A percentile compares a stretch with the other conserved stretches of the same genome.
phyloP scores from a whole-genome alignment of 331 rosid genomes.

The Ulmus americana region DNA sequence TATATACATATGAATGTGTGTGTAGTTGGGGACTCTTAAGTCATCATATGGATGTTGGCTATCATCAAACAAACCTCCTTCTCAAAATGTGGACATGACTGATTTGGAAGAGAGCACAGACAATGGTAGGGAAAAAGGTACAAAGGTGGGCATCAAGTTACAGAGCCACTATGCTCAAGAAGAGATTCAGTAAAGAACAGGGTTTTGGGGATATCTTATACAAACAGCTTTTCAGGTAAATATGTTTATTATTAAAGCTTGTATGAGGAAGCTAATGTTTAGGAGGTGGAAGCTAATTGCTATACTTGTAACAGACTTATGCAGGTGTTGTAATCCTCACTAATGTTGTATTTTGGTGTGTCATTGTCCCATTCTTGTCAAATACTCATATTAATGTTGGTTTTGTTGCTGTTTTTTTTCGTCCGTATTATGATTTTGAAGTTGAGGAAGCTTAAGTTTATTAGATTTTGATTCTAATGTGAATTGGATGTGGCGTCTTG shows the following conservation, averaged over 20 bases:
- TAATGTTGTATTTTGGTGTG: constrained; percentile 38
- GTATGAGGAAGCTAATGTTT: no score
- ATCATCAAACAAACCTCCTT: constrained; percentile 23
- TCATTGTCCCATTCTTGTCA: constrained; percentile 36
- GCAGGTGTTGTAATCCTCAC: constrained; percentile 51
- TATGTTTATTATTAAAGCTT: not conserved
- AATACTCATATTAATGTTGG: constrained; percentile 10
- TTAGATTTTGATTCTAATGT: not conserved
- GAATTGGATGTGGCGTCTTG: not conserved
- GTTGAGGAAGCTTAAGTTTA: not conserved
- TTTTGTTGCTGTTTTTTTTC: not conserved
- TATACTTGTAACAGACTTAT: constrained; percentile 34
- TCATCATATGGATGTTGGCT: constrained; percentile 71
- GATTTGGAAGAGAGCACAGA: constrained; percentile 37
- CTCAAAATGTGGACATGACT: constrained; percentile 29
- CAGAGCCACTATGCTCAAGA: constrained; percentile 36
- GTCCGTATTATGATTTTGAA: not conserved
- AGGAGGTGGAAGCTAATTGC: constrained; percentile 8
- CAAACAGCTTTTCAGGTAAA: constrained; percentile 54
- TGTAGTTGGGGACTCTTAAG: constrained; percentile 53
- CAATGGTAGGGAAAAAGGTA: constrained; percentile 14
- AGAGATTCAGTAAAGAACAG: constrained; percentile 44
- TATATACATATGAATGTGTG: not conserved
- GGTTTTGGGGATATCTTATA: constrained; percentile 69
- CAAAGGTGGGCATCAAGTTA: constrained; percentile 30